Evolutionary conservation across 2,329 filamentous ascomycete genomes (phyloP).

Genomic region (Myriosclerotinia curreyana): DNA sequence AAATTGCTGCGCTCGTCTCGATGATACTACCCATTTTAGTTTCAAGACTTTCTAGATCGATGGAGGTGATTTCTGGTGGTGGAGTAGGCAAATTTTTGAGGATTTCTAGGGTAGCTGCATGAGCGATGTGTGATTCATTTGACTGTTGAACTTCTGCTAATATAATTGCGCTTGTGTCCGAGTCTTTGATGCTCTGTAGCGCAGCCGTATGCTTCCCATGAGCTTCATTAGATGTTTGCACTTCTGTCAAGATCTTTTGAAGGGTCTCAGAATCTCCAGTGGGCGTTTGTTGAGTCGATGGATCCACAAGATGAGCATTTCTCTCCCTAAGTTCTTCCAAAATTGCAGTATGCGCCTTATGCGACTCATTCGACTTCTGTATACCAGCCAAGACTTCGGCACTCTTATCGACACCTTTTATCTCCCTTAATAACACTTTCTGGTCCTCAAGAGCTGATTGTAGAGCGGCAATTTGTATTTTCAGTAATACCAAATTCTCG

Average conservation of each 20-base stretch:
- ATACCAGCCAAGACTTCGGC: slow-evolving; percentile 34
- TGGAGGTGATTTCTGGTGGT: slow-evolving; percentile 4
- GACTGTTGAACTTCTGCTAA: slow-evolving; percentile 25
- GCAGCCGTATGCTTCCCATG: slow-evolving; percentile 28
- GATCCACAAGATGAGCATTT: not conserved
- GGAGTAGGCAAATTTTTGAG: slow-evolving; percentile 19
- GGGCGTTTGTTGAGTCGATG: not conserved
- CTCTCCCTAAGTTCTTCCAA: slow-evolving; percentile 27
- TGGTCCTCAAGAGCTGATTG: slow-evolving; percentile 30
- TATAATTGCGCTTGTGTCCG: slow-evolving; percentile 26
- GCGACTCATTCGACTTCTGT: slow-evolving; percentile 33
- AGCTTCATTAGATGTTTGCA: slow-evolving; percentile 21
- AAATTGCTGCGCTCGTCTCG: slow-evolving; percentile 23
- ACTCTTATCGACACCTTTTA: slow-evolving; percentile 25
- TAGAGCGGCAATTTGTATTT: slow-evolving; percentile 29
- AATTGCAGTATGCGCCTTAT: slow-evolving; percentile 30
- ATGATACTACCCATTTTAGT: slow-evolving; percentile 20
- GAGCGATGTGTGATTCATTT: slow-evolving; percentile 23
- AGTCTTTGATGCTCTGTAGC: slow-evolving; percentile 11
- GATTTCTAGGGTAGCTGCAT: slow-evolving; percentile 24
- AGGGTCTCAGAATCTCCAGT: slow-evolving; percentile 18
- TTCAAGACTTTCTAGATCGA: slow-evolving; percentile 16
- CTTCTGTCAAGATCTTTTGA: slow-evolving; percentile 25
- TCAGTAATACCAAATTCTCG: slow-evolving; percentile 26
- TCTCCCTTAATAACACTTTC: slow-evolving; percentile 26